phyloP scores from a whole-genome alignment of 2,329 filamentous ascomycete genomes.

The Hawksworthiomyces lignivorus region DNA sequence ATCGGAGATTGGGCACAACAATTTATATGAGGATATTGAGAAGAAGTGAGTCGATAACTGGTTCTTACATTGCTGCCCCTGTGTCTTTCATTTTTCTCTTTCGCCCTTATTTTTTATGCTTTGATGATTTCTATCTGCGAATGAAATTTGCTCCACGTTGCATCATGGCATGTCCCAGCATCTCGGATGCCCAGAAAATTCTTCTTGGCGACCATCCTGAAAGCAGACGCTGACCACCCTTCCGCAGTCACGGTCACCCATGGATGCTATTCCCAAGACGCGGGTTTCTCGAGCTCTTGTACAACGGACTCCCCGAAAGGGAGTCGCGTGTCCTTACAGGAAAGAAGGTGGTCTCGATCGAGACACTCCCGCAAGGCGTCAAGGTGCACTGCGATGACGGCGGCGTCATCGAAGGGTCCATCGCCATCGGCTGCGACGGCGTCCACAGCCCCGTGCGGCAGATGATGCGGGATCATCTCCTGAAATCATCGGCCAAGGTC shows the following conservation, averaged over 20 bases:
- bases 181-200: no score
- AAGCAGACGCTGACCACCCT: conserved; percentile 1
- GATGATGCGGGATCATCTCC: conserved; percentile 13
- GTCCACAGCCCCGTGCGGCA: conserved; percentile 18
- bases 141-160: no score
- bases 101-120: no score
- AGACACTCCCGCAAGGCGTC: conserved; percentile 14
- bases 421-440: conserved; percentile 20
- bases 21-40: conserved; percentile 15
- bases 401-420: conserved; percentile 16
- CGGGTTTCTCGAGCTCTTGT: conserved; percentile 15
- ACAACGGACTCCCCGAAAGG: conserved; percentile 14
- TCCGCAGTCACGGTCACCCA: conserved; percentile 17
- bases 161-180: no score
- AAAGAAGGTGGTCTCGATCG: conserved; percentile 15
- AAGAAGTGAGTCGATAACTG: conserved; percentile 3
- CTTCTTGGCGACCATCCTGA: no score
- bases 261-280: conserved; percentile 18
- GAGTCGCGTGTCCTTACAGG: conserved; percentile 13
- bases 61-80: no score
- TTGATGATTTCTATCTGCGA: no score
- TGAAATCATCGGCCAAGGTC: neutral
- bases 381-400: conserved; percentile 17
- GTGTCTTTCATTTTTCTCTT: no score
- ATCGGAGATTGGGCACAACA: conserved; percentile 12